Evolutionary conservation across 1,284 basidiomycete genomes (phyloP), one percentile per base, ranked within the genome.

Genomic region (Grifola frondosa): DNA sequence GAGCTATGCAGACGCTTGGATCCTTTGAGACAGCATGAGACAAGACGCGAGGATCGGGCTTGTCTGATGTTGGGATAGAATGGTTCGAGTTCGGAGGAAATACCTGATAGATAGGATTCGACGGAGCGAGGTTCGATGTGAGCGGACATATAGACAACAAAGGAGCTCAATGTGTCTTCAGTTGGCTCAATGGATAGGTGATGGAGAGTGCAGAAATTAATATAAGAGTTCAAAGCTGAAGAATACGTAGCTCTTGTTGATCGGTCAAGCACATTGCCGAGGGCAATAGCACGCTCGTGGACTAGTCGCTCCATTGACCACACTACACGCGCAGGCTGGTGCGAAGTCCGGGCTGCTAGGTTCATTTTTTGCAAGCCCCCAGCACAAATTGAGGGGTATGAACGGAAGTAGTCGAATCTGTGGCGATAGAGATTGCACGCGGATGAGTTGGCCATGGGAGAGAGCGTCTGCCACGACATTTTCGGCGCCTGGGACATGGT

Each of bases 81-180:
- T 1, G 60, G 39, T 40, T 72, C 66, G 3, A 75, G 65, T 19
- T 63, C 40, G 30, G 58, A 60, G 40, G 59, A 60, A 13, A 73
- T 70, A 0, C 72, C 69, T 0, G 69, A 70, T 0, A 74, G 63
- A 53, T 74, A 75, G 2, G 58, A 50, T 7, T 54, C 42, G 3
- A 72, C 66, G 0, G 72, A 72, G 2, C 21, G 11, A 1, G 67
- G 66, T 15, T 61, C 42, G 56, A 76, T 73, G 25, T 68, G 57
- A 31, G 64, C 56, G 8, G 42, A 68, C 64, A 69, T 69, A 49
- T 60, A 76, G 1, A 67, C 61, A 5, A 58, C 49, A 43, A 58
- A 76, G 24, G 67, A 61, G 11, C 52, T 56, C 0, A 73, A 50
- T 0, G 64, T 68, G 34, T 71, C 62, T 1, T 49, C 16, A 0